Conservation (phyloP, 257 asterid genomes). For the Rubia yunnanensis region DNA sequence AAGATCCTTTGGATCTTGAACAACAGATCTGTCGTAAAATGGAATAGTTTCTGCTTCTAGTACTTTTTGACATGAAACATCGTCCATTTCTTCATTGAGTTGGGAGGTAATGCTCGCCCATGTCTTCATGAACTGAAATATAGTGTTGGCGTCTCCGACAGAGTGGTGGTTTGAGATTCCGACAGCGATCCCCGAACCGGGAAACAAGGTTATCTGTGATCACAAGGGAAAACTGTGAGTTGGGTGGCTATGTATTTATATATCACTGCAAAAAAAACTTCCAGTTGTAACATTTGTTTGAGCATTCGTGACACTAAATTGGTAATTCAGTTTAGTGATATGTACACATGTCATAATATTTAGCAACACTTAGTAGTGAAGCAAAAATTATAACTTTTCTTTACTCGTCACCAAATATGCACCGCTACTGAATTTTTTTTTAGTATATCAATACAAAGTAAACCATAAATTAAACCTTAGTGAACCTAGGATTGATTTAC, state of each 20-base stretch:
- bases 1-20: constrained; percentile 29
- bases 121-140: constrained; percentile 21
- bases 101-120: constrained; percentile 27
- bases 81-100: constrained; percentile 1
- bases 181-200: constrained; percentile 28
- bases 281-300: no score
- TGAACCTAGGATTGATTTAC: no score
- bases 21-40: constrained; percentile 29
- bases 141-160: constrained; percentile 31
- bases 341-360: no score
- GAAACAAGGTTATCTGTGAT: constrained; percentile 31
- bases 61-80: not conserved
- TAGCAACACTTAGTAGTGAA: no score
- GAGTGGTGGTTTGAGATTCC: constrained; percentile 34
- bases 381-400: no score
- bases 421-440: no score
- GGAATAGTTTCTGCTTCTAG: constrained; percentile 14
- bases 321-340: no score
- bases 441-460: no score
- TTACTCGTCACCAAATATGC: no score
- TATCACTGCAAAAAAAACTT: no score
- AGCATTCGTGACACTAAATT: no score
- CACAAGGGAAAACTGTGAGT: not conserved
- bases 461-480: no score
- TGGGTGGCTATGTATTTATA: not conserved